Base-by-base conservation (phyloP, 495 filamentous ascomycete species). In the Aspergillus panamensis region DNA sequence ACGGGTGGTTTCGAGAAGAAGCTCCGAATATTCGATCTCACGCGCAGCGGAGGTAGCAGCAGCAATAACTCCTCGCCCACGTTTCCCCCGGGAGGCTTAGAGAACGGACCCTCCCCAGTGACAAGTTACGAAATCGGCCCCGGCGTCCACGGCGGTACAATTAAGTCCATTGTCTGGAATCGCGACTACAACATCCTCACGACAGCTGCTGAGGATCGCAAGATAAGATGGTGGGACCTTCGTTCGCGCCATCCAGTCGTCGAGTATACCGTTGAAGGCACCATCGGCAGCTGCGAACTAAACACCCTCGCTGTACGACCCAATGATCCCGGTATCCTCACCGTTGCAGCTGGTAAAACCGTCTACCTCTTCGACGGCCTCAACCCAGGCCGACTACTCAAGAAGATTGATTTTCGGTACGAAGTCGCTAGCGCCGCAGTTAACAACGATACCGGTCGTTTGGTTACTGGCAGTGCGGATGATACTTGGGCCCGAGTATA, bases 1-100 rank as follows among this genome's bases (percentile, higher is more conserved):
- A 97, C 94, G 3, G 94, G 94, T 47, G 93, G 94, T 19, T 87
- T 87, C 68, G 94, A 98, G 74, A 96, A 96, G 80, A 97, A 95
- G 73, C 84, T 98, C 33, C 89, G 93, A 50, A 89, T 98, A 56
- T 98, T 91, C 69, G 95, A 97, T 63, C 74, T 98, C 9, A 83
- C 84, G 16, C 76, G 76, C 49, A 66, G 71, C 35, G 65, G 66
- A 52, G 64, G 67, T 20, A 20, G 42, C 25, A 61, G 62, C 33
- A 76, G 75, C 59, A 76, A 70, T 51, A 73, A 68, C 59, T 75
- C 75, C 12, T 73, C 76, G 21, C 73, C 77, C 0, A 75, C 69
- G 3, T 62, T 63, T 20, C 63, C 69, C 2, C 39, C 68, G 0
- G 65, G 53, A 29, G 53, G 60, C n/a, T 62, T 63, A 14, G 68